These are phyloP conservation scores for Setaria italica DNA, from an alignment of 202 grass and related monocot genomes.

Conservation along the genomic window DNA sequence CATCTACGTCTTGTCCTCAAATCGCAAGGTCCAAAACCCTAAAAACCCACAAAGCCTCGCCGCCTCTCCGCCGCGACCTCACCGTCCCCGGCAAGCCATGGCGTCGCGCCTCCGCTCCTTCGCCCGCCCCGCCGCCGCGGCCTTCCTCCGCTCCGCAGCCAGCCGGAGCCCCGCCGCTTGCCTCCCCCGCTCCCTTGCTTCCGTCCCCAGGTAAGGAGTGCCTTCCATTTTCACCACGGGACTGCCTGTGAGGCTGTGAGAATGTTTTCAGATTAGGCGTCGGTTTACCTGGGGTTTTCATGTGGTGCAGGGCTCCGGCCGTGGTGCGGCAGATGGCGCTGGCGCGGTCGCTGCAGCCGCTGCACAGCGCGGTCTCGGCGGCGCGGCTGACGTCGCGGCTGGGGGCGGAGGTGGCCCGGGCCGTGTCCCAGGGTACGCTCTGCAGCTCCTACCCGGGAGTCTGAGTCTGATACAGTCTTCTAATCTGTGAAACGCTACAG, in stretches of 20 bases:
- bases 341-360: slow-evolving; percentile 68
- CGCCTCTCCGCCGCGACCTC: slow-evolving; percentile 1
- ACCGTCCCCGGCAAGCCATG: slow-evolving; percentile 48
- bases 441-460: slow-evolving; percentile 96
- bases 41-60: slow-evolving; percentile 34
- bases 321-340: slow-evolving; percentile 50
- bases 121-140: slow-evolving; percentile 52
- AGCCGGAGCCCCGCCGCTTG: slow-evolving; percentile 36
- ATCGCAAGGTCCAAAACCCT: slow-evolving; percentile 47
- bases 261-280: neutral
- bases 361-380: slow-evolving; percentile 85
- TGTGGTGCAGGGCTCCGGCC: slow-evolving; percentile 31
- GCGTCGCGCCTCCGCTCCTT: slow-evolving; percentile 66
- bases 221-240: neutral
- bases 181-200: slow-evolving; percentile 44
- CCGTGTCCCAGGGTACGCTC: slow-evolving; percentile 99
- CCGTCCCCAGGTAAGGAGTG: slow-evolving; percentile 40
- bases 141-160: slow-evolving; percentile 49
- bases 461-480: slow-evolving; percentile 75
- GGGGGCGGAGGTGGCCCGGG: slow-evolving; percentile 76
- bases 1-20: neutral
- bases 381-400: slow-evolving; percentile 89
- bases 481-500: slow-evolving; percentile 62
- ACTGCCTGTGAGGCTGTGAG: neutral
- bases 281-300: slow-evolving; percentile 10